These are phyloP conservation scores for Coniochaeta prunicola DNA, from an alignment of 2,329 filamentous ascomycete genomes.

Conservation along the genomic window DNA sequence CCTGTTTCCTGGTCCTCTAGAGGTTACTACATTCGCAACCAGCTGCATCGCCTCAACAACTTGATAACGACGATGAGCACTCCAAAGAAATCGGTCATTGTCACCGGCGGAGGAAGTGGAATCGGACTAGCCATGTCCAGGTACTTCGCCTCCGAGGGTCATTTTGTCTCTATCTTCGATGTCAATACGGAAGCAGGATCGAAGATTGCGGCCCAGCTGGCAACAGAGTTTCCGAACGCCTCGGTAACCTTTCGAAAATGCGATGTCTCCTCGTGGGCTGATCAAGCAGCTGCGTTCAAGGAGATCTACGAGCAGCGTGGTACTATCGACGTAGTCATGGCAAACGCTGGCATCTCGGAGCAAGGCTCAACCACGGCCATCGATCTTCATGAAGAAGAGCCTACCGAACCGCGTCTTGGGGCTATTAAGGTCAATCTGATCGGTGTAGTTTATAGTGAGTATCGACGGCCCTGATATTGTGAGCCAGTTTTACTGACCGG, in stretches of 20 bases:
- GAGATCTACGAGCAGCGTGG: conserved; percentile 16
- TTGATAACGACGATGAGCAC: neutral
- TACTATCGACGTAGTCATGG: conserved; percentile 37
- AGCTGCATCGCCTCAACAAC: neutral
- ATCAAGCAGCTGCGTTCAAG: conserved; percentile 21
- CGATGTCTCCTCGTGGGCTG: conserved; percentile 28
- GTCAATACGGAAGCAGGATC: conserved; percentile 7
- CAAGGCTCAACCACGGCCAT: conserved; percentile 23
- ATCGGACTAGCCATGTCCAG: conserved; percentile 13
- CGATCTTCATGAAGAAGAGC: conserved; percentile 21
- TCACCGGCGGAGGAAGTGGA: conserved; percentile 15
- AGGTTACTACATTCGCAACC: neutral
- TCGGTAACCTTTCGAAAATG: conserved; percentile 22
- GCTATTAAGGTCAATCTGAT: conserved; percentile 29
- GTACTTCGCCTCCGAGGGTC: conserved; percentile 11
- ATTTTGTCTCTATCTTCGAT: conserved; percentile 14
- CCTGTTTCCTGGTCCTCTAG: too few species aligned
- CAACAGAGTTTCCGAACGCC: conserved; percentile 16
- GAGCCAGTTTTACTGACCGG: neutral
- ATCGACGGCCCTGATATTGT: neutral
- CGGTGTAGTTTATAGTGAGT: conserved; percentile 37
- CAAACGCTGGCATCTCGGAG: conserved; percentile 41
- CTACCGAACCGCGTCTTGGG: conserved; percentile 18
- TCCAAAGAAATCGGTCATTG: conserved; percentile 9
- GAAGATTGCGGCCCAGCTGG: conserved; percentile 14